These are phyloP conservation scores for Alternaria hordeiaustralica DNA, from an alignment of 2,329 filamentous ascomycete genomes.

Conservation along the genomic window DNA sequence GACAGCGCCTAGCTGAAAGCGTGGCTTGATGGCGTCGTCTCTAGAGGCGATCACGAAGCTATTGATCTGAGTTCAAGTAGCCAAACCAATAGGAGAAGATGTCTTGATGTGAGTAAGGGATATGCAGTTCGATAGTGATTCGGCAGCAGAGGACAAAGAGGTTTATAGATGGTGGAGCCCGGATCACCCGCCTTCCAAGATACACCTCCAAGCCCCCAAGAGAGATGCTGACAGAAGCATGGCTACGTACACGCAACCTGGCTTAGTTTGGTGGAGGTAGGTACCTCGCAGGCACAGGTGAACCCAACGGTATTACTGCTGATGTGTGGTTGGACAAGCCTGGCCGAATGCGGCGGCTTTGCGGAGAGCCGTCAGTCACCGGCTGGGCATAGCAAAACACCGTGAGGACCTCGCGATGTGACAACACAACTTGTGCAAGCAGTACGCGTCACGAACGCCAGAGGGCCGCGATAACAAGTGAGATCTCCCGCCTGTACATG, in stretches of 20 bases:
- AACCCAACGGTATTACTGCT: neutral
- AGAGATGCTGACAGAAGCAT: constrained; percentile 8
- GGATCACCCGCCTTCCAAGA: neutral
- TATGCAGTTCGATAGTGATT: constrained; percentile 1
- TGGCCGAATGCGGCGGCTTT: constrained; percentile 27
- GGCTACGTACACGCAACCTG: constrained; percentile 4
- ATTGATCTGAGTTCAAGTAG: constrained; percentile 7
- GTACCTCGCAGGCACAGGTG: neutral
- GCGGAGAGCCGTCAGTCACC: constrained; percentile 37
- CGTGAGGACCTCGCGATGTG: constrained; percentile 23
- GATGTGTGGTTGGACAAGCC: constrained; percentile 5
- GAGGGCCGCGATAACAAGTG: constrained; percentile 18
- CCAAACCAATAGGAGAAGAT: neutral
- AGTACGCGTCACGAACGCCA: constrained; percentile 39
- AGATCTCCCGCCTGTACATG: neutral
- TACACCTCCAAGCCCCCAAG: constrained; percentile 1
- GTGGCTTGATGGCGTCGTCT: neutral
- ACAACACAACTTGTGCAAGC: constrained; percentile 15
- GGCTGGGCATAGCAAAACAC: constrained; percentile 14
- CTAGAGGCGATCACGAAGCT: neutral
- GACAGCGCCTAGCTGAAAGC: neutral
- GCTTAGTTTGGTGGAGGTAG: neutral
- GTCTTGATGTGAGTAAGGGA: neutral
- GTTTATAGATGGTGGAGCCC: constrained; percentile 9
- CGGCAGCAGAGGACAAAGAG: constrained; percentile 16